Evolutionary conservation across 352 stramenopile genomes (phyloP), one percentile per base, ranked within the genome.

Genomic region (Pythium volutum): DNA sequence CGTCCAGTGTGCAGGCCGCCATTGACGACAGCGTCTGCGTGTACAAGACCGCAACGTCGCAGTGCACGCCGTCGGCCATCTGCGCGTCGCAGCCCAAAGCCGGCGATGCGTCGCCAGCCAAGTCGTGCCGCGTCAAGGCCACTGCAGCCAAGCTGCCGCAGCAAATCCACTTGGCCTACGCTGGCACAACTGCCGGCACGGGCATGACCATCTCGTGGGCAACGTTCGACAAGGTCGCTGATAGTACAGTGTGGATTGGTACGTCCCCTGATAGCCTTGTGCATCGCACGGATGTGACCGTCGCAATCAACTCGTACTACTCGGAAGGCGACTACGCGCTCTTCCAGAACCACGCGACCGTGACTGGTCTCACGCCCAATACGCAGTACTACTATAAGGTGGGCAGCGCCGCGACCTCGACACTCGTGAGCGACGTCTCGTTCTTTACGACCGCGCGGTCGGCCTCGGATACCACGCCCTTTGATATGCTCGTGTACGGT

Each of bases 401-500:
- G 25, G 69, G 66, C 38, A 59, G 49, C 26, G 51, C 57, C 12
- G 41, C 38, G 23, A 38, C 18, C 4, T 15, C 47, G 16, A 48
- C 20, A 6, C 26, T 38, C 36, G 58, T n/a, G 11, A 66, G 23
- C 5, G 50, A 26, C 45, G n/a, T 69, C 22, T 23, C 39, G 15
- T 64, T 62, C 20, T 84, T 87, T 59, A 79, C 66, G 53, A 87
- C 77, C 25, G 74, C 74, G 0, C 56, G 71, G 26, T 26, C 42
- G 14, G 29, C 50, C 2, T 18, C 66, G 48, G 72, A 80, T 42
- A 31, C 61, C 6, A 64, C 26, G 25, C 59, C 67, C 23, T 87
- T 85, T 48, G 78, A 76, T n/a, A 63, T 87, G 25, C 58, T 71
- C 3, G 64, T 90, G n/a, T 87, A 87, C 55, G 81, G 78, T n/a